These are phyloP conservation scores for Salvia miltiorrhiza DNA, from an alignment of 257 asterid genomes.

Conservation along the genomic window DNA sequence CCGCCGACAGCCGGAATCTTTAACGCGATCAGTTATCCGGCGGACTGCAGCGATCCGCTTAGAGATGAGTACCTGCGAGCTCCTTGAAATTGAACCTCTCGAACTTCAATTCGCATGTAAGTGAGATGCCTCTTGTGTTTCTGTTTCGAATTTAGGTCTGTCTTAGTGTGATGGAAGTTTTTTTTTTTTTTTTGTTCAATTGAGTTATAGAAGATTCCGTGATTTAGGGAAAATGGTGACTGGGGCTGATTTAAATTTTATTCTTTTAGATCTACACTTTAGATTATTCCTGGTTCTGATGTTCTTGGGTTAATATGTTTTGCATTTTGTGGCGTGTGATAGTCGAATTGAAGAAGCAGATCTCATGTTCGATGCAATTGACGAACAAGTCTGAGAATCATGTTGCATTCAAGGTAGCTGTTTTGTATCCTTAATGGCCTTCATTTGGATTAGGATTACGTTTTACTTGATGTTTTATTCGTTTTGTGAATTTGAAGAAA, in stretches of 20 bases:
- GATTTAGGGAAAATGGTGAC: background rate
- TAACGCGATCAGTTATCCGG: conserved; percentile 17
- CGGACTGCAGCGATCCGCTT: conserved; percentile 33
- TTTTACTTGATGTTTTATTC: background rate
- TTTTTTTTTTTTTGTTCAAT: background rate
- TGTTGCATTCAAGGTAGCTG: conserved; percentile 79
- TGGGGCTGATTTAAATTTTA: conserved; percentile 9
- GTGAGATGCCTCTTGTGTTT: background rate
- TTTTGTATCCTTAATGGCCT: background rate
- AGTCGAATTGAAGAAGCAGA: conserved; percentile 90
- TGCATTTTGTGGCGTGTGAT: conserved; percentile 13
- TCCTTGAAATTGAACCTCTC: conserved; percentile 70
- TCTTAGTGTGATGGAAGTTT: background rate
- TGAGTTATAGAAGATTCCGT: conserved; percentile 14
- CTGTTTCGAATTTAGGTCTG: background rate
- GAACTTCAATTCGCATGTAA: conserved; percentile 79
- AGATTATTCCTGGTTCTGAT: conserved; percentile 15
- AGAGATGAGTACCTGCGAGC: conserved; percentile 54
- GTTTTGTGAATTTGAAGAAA: background rate
- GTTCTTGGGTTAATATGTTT: conserved; percentile 14
- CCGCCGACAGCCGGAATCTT: conserved; percentile 18
- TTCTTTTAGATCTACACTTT: conserved; percentile 31
- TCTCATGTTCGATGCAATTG: conserved; percentile 72
- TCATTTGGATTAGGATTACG: background rate
- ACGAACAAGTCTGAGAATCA: conserved; percentile 54